Evolutionary conservation across 2,329 filamentous ascomycete genomes (phyloP).

Genomic region (Phyllosticta ampelicida): DNA sequence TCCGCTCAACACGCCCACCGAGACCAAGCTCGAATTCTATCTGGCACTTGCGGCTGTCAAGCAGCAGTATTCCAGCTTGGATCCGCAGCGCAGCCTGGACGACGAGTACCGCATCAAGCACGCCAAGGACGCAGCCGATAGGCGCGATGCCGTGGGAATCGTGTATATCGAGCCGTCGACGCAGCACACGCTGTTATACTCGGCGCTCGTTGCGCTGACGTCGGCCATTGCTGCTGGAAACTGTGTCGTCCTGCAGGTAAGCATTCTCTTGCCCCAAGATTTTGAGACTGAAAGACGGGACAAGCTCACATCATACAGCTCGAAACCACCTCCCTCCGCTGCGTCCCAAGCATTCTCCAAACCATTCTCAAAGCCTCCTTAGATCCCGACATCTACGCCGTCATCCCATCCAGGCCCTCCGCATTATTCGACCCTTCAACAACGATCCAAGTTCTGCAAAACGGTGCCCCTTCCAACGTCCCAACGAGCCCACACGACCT

Average conservation of each 20-base stretch:
- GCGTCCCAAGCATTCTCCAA: slow-evolving; percentile 26
- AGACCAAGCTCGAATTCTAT: slow-evolving; percentile 33
- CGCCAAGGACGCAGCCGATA: slow-evolving; percentile 27
- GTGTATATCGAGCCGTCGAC: slow-evolving; percentile 38
- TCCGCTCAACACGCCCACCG: slow-evolving; percentile 20
- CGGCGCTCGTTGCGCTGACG: slow-evolving; percentile 32
- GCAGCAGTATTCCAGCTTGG: slow-evolving; percentile 30
- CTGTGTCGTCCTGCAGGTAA: slow-evolving; percentile 40
- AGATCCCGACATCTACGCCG: slow-evolving; percentile 39
- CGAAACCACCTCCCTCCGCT: slow-evolving; percentile 28
- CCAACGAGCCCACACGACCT: slow-evolving; percentile 21
- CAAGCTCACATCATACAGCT: slow-evolving; percentile 19
- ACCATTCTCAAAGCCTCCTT: slow-evolving; percentile 31
- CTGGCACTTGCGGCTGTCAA: slow-evolving; percentile 31
- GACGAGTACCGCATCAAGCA: slow-evolving; percentile 34
- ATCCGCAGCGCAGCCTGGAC: slow-evolving; percentile 28
- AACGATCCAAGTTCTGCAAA: slow-evolving; percentile 25
- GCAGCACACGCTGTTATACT: slow-evolving; percentile 40
- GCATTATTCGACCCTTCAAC: slow-evolving; percentile 15
- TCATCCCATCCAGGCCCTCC: slow-evolving; percentile 27
- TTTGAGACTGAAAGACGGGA: neutral
- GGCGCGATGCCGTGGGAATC: slow-evolving; percentile 29
- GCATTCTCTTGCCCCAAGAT: slow-evolving; percentile 1
- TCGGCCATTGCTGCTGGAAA: slow-evolving; percentile 42
- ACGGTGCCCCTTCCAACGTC: slow-evolving; percentile 11